These are phyloP conservation scores for Seiridium cupressi DNA, from an alignment of 2,329 filamentous ascomycete species.

Conservation along the genomic window DNA sequence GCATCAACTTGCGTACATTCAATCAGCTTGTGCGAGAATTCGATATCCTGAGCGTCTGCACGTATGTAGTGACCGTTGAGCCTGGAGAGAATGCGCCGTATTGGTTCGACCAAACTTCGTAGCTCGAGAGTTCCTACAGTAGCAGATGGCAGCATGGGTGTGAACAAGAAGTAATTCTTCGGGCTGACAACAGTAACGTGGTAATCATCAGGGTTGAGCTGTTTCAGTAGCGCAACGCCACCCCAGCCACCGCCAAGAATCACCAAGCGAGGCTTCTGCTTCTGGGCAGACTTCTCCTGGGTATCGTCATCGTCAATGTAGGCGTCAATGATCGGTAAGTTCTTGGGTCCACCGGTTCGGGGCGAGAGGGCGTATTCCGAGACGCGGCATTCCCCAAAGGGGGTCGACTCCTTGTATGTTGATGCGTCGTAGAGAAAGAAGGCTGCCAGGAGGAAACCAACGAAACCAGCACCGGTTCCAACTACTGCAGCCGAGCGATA, in stretches of 20 bases:
- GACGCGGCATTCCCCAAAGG: slow-evolving; percentile 73
- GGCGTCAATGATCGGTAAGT: slow-evolving; percentile 85
- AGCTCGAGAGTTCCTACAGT: slow-evolving; percentile 94
- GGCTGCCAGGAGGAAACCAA: slow-evolving; percentile 67
- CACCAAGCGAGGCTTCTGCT: slow-evolving; percentile 89
- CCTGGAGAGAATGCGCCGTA: slow-evolving; percentile 76
- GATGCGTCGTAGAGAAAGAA: slow-evolving; percentile 95
- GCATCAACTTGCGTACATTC: slow-evolving; percentile 76
- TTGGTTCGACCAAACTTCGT: slow-evolving; percentile 87
- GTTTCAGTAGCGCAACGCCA: slow-evolving; percentile 86
- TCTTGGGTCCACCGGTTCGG: slow-evolving; percentile 84
- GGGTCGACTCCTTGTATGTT: slow-evolving; percentile 76
- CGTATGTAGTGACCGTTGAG: slow-evolving; percentile 88
- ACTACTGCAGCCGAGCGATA: slow-evolving; percentile 70
- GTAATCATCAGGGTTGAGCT: slow-evolving; percentile 85
- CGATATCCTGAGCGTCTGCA: slow-evolving; percentile 81
- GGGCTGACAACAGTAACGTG: slow-evolving; percentile 95
- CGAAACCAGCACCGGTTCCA: slow-evolving; percentile 72
- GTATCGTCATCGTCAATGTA: slow-evolving; percentile 87
- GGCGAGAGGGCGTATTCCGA: slow-evolving; percentile 81
- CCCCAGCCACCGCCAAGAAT: slow-evolving; percentile 95
- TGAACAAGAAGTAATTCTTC: slow-evolving; percentile 96
- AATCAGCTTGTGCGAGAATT: slow-evolving; percentile 87
- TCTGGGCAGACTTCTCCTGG: slow-evolving; percentile 65
- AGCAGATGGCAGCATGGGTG: slow-evolving; percentile 94